These are phyloP conservation scores for Eucalyptus sp. DNA, from an alignment of 345 rosid species.

Conservation along the genomic window DNA sequence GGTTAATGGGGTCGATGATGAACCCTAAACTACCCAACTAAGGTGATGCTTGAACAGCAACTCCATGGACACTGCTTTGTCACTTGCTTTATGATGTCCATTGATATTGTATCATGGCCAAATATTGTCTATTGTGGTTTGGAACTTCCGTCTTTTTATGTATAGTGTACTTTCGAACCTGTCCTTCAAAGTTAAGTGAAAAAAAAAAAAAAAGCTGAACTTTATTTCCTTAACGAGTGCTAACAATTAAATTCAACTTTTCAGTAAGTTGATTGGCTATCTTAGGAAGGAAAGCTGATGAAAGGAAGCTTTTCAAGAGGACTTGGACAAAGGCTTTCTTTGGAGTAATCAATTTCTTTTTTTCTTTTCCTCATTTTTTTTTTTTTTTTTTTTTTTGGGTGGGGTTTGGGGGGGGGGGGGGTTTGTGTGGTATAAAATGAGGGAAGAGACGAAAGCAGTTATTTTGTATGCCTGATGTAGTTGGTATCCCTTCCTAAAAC, in stretches of 20 bases:
- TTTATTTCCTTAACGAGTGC: not conserved
- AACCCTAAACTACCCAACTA: not conserved
- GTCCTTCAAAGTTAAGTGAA: not conserved
- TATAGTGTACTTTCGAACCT: not conserved
- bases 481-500: not conserved
- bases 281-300: not conserved
- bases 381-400: not conserved
- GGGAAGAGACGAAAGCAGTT: not conserved
- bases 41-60: not conserved
- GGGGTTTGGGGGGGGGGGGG: not conserved
- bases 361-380: not conserved
- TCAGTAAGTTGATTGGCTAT: not conserved
- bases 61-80: not conserved
- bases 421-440: not conserved
- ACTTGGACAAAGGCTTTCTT: not conserved
- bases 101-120: not conserved
- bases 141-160: not conserved
- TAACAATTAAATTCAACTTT: not conserved
- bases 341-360: not conserved
- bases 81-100: not conserved
- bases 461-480: not conserved
- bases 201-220: not conserved
- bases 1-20: not conserved
- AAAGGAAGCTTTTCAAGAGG: not conserved
- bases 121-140: not conserved